A percentile compares a stretch with the other conserved stretches of the same genome.
Evolutionary conservation across 495 filamentous ascomycete species (phyloP).

Genomic region (Aspergillus ellipticus): DNA sequence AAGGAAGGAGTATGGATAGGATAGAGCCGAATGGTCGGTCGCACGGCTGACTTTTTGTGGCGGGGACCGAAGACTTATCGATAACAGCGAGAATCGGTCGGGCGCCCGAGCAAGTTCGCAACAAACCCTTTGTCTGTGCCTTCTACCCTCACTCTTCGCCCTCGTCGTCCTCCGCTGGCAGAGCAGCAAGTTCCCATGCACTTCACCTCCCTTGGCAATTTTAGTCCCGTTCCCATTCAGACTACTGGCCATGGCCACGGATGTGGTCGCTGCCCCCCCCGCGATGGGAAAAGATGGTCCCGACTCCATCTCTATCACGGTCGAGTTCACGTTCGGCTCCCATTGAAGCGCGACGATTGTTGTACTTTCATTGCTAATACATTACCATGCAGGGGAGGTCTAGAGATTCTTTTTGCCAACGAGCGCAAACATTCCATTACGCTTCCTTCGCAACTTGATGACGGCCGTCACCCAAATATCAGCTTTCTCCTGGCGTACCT

Average conservation of each 20-base stretch:
- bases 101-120: too few species aligned
- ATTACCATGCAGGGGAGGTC: constrained; percentile 63
- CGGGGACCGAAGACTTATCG: constrained; percentile 38
- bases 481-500: constrained; percentile 75
- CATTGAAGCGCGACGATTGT: too few species aligned
- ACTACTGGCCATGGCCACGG: neutral
- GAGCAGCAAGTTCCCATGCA: neutral
- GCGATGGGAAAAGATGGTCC: constrained; percentile 5
- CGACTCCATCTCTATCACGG: constrained; percentile 49
- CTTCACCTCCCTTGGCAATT: neutral
- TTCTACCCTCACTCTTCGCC: neutral
- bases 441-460: constrained; percentile 58
- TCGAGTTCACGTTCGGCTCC: constrained; percentile 70
- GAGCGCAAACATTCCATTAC: constrained; percentile 65
- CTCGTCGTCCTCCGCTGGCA: neutral
- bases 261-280: constrained; percentile 11
- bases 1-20: neutral
- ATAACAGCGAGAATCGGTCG: constrained; percentile 31
- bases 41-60: constrained; percentile 25
- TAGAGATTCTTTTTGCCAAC: constrained; percentile 93
- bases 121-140: too few species aligned
- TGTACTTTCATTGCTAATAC: constrained; percentile 14
- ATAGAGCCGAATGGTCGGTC: neutral
- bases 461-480: constrained; percentile 61
- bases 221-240: neutral